phyloP scores from a whole-genome alignment of 768 basidiomycete genomes.

The Crepidotus variabilis region DNA sequence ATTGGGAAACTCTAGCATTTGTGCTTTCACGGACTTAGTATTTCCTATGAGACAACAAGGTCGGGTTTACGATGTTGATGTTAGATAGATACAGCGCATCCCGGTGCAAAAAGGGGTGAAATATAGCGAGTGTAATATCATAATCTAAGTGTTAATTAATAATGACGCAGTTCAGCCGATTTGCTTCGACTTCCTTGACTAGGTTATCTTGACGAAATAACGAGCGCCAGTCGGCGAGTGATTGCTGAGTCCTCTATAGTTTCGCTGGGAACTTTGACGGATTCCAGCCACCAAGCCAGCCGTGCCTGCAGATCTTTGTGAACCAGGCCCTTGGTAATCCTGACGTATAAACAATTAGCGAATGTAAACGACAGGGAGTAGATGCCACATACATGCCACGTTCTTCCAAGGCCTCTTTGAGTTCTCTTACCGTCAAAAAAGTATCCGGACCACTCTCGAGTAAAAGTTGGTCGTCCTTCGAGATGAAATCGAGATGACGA shows the following conservation, averaged over 20 bases:
- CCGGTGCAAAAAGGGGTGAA: background rate
- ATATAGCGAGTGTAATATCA: background rate
- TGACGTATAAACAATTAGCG: constrained; percentile 1
- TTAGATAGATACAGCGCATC: background rate
- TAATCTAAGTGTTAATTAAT: background rate
- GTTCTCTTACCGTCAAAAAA: constrained; percentile 47
- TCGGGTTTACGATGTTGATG: too few relatives aligned
- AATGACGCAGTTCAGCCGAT: background rate
- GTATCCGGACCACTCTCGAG: constrained; percentile 41
- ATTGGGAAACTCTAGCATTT: constrained; percentile 62
- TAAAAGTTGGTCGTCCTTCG: constrained; percentile 64
- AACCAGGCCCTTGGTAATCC: constrained; percentile 33
- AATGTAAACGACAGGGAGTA: background rate
- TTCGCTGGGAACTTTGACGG: constrained; percentile 27
- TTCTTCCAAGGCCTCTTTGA: constrained; percentile 66
- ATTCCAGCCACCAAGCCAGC: constrained; percentile 64
- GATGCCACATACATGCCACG: constrained; percentile 65
- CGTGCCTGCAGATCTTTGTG: constrained; percentile 44
- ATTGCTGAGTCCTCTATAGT: constrained; percentile 31
- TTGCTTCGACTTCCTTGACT: background rate
- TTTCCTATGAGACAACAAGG: too few relatives aligned
- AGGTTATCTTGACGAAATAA: constrained; percentile 27
- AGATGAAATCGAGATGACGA: constrained; percentile 41
- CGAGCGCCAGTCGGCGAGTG: constrained; percentile 48
- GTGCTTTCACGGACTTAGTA: constrained; percentile 26